Conservation (phyloP, 768 basidiomycete species). For the Lyophyllum atratum region DNA sequence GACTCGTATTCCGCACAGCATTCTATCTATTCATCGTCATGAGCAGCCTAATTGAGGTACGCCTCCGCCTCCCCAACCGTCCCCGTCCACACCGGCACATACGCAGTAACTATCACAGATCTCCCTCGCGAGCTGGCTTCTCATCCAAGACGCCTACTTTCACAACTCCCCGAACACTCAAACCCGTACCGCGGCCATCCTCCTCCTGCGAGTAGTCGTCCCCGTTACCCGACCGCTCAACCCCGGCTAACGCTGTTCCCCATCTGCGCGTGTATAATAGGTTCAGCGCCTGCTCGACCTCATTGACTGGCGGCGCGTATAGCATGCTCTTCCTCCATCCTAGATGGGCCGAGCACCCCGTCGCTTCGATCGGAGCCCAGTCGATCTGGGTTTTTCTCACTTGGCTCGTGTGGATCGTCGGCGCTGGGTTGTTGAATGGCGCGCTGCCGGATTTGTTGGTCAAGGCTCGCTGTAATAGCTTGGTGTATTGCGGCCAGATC, state of each 20-base stretch:
- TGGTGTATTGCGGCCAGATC: conserved; percentile 60
- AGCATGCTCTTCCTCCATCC: conserved; percentile 65
- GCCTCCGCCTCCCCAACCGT: neutral
- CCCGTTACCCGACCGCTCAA: neutral
- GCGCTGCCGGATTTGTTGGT: conserved; percentile 47
- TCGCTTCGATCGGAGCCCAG: conserved; percentile 61
- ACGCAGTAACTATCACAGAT: conserved; percentile 42
- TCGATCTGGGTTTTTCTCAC: conserved; percentile 59
- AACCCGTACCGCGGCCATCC: conserved; percentile 43
- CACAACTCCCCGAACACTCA: conserved; percentile 50
- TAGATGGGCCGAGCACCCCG: conserved; percentile 50
- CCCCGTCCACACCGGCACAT: neutral
- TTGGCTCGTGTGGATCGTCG: conserved; percentile 63
- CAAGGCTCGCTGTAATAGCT: conserved; percentile 38
- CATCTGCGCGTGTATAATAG: conserved; percentile 38
- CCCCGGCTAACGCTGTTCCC: neutral
- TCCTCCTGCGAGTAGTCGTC: conserved; percentile 49
- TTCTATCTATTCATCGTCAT: conserved; percentile 55
- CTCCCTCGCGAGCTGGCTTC: conserved; percentile 58
- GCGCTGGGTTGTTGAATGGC: conserved; percentile 51
- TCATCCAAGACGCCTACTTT: conserved; percentile 56
- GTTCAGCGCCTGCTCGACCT: conserved; percentile 63
- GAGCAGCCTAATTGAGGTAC: conserved; percentile 48
- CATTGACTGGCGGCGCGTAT: conserved; percentile 50
- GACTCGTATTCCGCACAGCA: conserved; percentile 32